These are phyloP conservation scores for Pichia nanzhaoensis DNA, from an alignment of 805 yeast species.

Conservation along the genomic window DNA sequence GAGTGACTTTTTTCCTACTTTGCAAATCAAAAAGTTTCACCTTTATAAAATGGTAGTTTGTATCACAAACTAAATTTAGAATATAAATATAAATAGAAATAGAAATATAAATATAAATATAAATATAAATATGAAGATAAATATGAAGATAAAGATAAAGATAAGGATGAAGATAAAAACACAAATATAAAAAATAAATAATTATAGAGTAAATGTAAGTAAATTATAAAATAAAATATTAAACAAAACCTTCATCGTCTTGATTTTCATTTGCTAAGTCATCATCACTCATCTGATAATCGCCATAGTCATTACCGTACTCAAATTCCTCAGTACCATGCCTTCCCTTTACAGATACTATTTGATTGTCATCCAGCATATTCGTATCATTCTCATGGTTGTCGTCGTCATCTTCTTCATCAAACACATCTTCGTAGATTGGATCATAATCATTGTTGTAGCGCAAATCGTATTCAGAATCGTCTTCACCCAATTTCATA, in stretches of 20 bases:
- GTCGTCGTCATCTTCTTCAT: constrained; percentile 31
- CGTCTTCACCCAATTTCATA: constrained; percentile 26
- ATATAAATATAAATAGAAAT: too few species aligned
- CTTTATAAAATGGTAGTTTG: constrained; percentile 32
- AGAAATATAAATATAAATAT: too few species aligned
- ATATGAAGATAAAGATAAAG: too few species aligned
- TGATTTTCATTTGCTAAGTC: constrained; percentile 22
- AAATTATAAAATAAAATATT: background rate
- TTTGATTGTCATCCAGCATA: constrained; percentile 32
- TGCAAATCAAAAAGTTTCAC: too few species aligned
- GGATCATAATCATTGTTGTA: constrained; percentile 22
- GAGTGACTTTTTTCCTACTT: too few species aligned
- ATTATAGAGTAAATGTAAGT: background rate
- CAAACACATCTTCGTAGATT: constrained; percentile 31
- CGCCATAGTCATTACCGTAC: constrained; percentile 38
- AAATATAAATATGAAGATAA: too few species aligned
- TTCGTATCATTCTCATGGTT: constrained; percentile 13
- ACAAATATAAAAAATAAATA: background rate
- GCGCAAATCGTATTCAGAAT: constrained; percentile 33
- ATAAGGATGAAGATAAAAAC: too few species aligned
- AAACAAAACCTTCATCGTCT: constrained; percentile 20
- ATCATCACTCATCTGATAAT: constrained; percentile 32
- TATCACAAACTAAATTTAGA: background rate
- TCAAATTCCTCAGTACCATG: constrained; percentile 34
- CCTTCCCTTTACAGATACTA: constrained; percentile 24